phyloP scores from a whole-genome alignment of 1,284 basidiomycete species.

The Ceratobasidium sp. region DNA sequence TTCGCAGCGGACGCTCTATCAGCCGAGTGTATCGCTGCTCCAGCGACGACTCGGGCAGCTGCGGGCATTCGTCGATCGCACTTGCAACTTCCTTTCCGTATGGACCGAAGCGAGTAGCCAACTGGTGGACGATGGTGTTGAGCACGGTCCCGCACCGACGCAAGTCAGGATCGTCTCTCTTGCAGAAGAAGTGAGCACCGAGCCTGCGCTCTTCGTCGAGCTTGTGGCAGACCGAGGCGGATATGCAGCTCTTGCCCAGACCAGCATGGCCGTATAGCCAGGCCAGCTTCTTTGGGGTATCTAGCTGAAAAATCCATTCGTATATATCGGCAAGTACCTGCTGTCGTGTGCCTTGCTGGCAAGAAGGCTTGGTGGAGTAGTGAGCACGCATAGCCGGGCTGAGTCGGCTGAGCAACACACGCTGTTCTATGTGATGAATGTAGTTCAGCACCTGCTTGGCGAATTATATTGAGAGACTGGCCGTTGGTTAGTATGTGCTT shows the following conservation, averaged over 20 bases:
- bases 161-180: constrained; percentile 13
- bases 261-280: constrained; percentile 15
- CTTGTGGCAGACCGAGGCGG: not conserved
- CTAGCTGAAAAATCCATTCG: not conserved
- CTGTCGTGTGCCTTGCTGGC: not conserved
- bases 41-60: constrained; percentile 5
- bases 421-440: too few species aligned
- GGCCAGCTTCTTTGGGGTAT: not conserved
- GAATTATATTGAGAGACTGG: too few species aligned
- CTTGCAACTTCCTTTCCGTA: constrained; percentile 1
- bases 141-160: not conserved
- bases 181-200: constrained; percentile 15
- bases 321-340: not conserved
- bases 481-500: not conserved
- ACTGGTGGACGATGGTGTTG: not conserved
- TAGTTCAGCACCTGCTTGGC: too few species aligned
- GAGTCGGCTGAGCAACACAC: not conserved
- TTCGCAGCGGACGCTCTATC: not conserved
- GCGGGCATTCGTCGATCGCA: not conserved
- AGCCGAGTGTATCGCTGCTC: constrained; percentile 7
- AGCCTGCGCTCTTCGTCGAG: not conserved
- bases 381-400: not conserved
- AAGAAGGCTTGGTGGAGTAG: not conserved
- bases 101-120: not conserved
- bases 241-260: constrained; percentile 13